phyloP scores from a whole-genome alignment of 768 basidiomycete genomes.

The Phlebiopsis gigantea region DNA sequence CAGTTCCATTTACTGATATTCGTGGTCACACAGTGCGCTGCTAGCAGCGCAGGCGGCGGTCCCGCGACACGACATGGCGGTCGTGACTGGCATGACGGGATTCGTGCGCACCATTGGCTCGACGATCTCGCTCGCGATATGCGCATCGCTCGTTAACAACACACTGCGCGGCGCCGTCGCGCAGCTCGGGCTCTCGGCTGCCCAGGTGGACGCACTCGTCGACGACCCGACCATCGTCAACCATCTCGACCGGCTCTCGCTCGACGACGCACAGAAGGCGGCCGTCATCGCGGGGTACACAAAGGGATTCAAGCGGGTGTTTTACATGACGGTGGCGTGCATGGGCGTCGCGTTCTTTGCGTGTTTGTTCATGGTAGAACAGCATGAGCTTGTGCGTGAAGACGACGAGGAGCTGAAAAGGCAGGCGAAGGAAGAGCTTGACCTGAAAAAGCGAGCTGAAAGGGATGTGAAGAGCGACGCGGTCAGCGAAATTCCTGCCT shows the following conservation, averaged over 20 bases:
- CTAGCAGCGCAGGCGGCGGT: constrained; percentile 30
- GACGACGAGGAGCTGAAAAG: constrained; percentile 15
- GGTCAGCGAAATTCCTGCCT: no score
- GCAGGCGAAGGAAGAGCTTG: constrained; percentile 9
- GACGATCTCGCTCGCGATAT: constrained; percentile 33
- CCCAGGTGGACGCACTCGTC: constrained; percentile 7
- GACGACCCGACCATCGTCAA: constrained; percentile 18
- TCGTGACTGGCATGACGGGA: constrained; percentile 17
- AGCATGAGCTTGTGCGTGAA: constrained; percentile 13
- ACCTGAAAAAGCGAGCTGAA: constrained; percentile 7
- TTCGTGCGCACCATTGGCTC: constrained; percentile 35
- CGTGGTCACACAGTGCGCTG: constrained; percentile 25
- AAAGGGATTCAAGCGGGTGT: constrained; percentile 14
- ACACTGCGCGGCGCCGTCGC: constrained; percentile 5
- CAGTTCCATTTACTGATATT: no score
- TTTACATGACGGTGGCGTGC: constrained; percentile 15
- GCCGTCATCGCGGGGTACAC: constrained; percentile 14
- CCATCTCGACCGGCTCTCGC: background rate
- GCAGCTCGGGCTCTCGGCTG: constrained; percentile 6
- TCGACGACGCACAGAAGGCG: constrained; percentile 3
- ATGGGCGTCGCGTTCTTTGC: constrained; percentile 13
- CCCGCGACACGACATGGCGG: constrained; percentile 16
- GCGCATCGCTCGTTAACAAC: constrained; percentile 24
- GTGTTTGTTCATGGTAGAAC: constrained; percentile 14
- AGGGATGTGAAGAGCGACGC: no score